A percentile compares a stretch with the other conserved stretches of the same genome.
These are phyloP conservation scores for Melaleuca alternifolia DNA, from an alignment of 345 rosid genomes.

Conservation along the genomic window DNA sequence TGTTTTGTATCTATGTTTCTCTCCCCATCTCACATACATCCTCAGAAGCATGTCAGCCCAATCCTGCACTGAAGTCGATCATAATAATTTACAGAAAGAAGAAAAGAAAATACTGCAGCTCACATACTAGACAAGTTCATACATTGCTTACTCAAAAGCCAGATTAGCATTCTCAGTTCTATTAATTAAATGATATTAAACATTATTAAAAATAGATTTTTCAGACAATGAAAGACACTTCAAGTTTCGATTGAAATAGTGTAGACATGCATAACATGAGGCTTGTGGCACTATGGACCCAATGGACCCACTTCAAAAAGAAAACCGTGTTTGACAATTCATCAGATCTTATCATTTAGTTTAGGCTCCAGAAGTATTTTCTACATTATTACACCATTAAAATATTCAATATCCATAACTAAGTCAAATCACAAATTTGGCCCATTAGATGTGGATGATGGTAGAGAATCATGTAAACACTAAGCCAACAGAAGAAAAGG, in stretches of 20 bases:
- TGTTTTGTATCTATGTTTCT: constrained; percentile 79
- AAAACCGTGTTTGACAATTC: not conserved
- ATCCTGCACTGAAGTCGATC: constrained; percentile 77
- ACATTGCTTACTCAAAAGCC: not conserved
- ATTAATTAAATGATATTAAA: not conserved
- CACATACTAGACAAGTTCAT: not conserved
- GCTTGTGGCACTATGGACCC: not conserved
- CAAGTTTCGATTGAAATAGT: not conserved
- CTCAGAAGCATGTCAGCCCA: constrained; percentile 99
- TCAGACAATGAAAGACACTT: not conserved
- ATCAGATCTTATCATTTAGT: not conserved
- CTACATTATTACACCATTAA: not conserved
- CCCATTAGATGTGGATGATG: not conserved
- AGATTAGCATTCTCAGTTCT: not conserved
- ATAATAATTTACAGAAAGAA: constrained; percentile 2
- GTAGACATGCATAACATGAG: not conserved
- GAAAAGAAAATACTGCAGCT: not conserved
- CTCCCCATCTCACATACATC: constrained; percentile 98
- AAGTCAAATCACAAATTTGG: not conserved
- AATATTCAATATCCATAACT: not conserved
- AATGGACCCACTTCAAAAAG: not conserved
- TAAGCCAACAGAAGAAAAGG: not conserved
- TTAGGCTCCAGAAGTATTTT: not conserved
- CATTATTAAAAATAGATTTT: not conserved
- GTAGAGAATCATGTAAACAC: not conserved